Evolutionary conservation across 352 stramenopile genomes (phyloP).

Genomic region (Globisporangium acanthophoron): DNA sequence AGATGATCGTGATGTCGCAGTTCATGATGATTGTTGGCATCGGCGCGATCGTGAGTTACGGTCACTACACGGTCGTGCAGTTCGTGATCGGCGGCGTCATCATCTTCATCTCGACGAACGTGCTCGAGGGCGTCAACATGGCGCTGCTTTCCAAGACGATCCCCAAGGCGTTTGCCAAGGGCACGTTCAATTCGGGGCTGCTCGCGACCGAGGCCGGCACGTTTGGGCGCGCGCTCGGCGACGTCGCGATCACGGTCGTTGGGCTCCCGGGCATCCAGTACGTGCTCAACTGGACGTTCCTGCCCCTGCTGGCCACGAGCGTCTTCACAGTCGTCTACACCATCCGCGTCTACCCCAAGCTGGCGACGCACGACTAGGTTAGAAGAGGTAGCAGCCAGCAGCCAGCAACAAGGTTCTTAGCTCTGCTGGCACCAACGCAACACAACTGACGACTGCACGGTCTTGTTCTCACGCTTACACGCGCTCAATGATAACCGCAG

Average conservation of each 20-base stretch:
- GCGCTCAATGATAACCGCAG: slow-evolving; percentile 92
- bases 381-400: too few relatives aligned
- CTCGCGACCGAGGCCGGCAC: slow-evolving; percentile 92
- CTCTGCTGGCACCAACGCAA: background rate
- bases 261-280: slow-evolving; percentile 77
- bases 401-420: background rate
- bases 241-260: slow-evolving; percentile 81
- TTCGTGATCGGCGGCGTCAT: slow-evolving; percentile 87
- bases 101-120: slow-evolving; percentile 92
- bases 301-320: slow-evolving; percentile 51
- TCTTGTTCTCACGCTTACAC: background rate
- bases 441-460: background rate
- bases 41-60: slow-evolving; percentile 84
- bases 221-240: slow-evolving; percentile 80
- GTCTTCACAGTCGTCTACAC: slow-evolving; percentile 67
- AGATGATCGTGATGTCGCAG: slow-evolving; percentile 88
- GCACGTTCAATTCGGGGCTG: slow-evolving; percentile 93
- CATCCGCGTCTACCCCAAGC: slow-evolving; percentile 58
- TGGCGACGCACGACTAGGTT: slow-evolving; percentile 47
- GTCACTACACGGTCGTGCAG: slow-evolving; percentile 76
- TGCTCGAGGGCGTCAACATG: slow-evolving; percentile 93
- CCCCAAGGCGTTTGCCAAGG: slow-evolving; percentile 87
- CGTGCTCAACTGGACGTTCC: slow-evolving; percentile 82
- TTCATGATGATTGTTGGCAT: slow-evolving; percentile 87
- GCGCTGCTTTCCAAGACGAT: slow-evolving; percentile 93